These are phyloP conservation scores for Blastomyces silverae DNA, from an alignment of 2,329 filamentous ascomycete species.

Conservation along the genomic window DNA sequence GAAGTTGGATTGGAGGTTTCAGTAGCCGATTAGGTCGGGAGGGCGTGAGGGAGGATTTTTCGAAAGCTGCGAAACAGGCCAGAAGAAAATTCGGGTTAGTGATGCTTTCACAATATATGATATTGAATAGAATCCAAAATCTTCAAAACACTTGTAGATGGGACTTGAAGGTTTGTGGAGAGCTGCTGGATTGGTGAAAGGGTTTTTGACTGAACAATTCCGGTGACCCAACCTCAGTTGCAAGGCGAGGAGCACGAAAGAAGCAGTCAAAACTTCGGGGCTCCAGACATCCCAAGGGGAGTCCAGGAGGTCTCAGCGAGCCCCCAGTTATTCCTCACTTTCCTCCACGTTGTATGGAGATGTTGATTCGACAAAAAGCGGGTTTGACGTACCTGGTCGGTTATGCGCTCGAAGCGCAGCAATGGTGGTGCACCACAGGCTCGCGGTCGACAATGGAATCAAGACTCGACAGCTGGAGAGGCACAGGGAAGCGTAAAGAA, in stretches of 20 bases:
- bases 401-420: constrained; percentile 14
- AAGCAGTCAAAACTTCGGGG: not conserved
- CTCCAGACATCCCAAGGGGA: not conserved
- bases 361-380: not conserved
- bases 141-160: not conserved
- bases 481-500: not conserved
- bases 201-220: constrained; percentile 3
- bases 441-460: constrained; percentile 1
- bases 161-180: not conserved
- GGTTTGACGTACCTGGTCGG: constrained; percentile 10
- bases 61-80: not conserved
- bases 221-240: not conserved
- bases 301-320: not conserved
- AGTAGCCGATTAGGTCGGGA: not conserved
- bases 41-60: constrained; percentile 2
- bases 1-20: constrained; percentile 12
- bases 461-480: constrained; percentile 7
- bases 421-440: constrained; percentile 5
- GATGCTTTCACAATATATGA: constrained; percentile 4
- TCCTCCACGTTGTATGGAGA: constrained; percentile 1
- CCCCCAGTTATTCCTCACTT: not conserved
- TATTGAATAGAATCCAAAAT: not conserved
- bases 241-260: not conserved
- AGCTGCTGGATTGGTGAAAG: not conserved
- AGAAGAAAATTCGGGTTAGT: constrained; percentile 2